These are phyloP conservation scores for Lithohypha guttulata DNA, from an alignment of 2,329 filamentous ascomycete genomes.

Conservation along the genomic window DNA sequence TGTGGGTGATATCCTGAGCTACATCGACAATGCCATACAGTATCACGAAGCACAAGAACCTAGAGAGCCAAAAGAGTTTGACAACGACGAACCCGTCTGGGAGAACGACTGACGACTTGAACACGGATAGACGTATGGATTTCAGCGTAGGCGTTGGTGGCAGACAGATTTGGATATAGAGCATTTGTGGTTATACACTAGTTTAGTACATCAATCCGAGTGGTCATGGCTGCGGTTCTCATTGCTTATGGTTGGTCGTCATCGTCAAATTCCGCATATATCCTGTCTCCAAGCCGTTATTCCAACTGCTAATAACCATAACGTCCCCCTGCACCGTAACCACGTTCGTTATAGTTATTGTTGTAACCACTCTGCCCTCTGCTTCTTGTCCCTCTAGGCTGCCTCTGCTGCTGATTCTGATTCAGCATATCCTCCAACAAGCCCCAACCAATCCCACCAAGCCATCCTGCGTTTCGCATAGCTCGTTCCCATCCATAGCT, in stretches of 20 bases:
- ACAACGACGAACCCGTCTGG: slow-evolving; percentile 47
- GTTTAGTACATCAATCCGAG: too few species aligned
- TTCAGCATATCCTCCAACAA: slow-evolving; percentile 12
- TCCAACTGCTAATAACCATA: slow-evolving; percentile 5
- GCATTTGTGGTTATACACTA: too few species aligned
- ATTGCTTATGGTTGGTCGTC: too few species aligned
- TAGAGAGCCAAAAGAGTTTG: slow-evolving; percentile 58
- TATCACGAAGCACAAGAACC: slow-evolving; percentile 91
- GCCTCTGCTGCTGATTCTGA: slow-evolving; percentile 1
- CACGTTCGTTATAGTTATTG: slow-evolving; percentile 4
- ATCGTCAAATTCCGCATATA: too few species aligned
- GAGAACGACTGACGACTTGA: slow-evolving; percentile 27
- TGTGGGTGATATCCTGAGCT: slow-evolving; percentile 70
- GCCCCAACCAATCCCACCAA: slow-evolving; percentile 14
- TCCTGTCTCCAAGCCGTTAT: too few species aligned
- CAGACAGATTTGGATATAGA: not conserved
- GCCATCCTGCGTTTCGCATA: slow-evolving; percentile 15
- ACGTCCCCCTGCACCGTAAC: not conserved
- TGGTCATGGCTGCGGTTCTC: too few species aligned
- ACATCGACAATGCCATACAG: slow-evolving; percentile 90
- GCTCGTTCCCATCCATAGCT: slow-evolving; percentile 16
- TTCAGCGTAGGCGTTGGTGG: slow-evolving; percentile 20
- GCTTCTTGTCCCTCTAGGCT: slow-evolving; percentile 7
- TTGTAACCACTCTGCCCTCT: slow-evolving; percentile 10
- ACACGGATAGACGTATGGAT: not conserved